Base-by-base conservation (phyloP, 2,329 filamentous ascomycete species). In the Mycosphaerelloides madeirae region DNA sequence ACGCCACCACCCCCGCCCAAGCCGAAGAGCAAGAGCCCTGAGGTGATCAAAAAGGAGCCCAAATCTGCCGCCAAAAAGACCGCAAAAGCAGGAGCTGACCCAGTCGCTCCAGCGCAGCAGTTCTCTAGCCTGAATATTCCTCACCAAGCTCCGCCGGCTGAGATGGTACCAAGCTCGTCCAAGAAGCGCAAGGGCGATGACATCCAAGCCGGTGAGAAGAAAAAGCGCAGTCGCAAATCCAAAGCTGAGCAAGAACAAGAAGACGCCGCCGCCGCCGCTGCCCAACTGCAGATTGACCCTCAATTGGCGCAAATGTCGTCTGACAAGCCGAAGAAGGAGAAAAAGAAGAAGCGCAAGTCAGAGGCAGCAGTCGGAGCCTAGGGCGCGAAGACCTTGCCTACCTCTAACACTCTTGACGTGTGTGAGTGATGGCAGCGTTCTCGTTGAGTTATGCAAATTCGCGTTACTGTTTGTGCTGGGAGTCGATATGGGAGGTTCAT, bases 61-160 rank as follows among this genome's bases (percentile, higher is more conserved):
- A 71, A 71, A 57, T 62, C 68, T 16, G 47, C 53, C 13, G 44
- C 53, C 38, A 60, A 59, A 44, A 59, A 56, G 44, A 50, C 38
- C 44, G 22, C 22, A 25, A 56, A 58, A 48, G 51, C 48, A n/a
- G 39, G 54, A n/a, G 48, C 56, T 25, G 54, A 53, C 18, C 42
- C 58, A 20, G 54, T 54, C n/a, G 45, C 54, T 11, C 52, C 54
- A 14, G 53, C 48, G n/a, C 45, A 43, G 13, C 38, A 39, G 15
- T 53, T 54, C 48, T 56, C 47, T 50, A 55, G 52, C 45, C 49
- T 56, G 14, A 46, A 51, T 15, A 50, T 51, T 18, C 33, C 55
- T 43, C n/a, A 40, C 47, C 31, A 46, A 45, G 46, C 48, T 12
- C 42, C 32, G 33, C 48, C 50, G 29, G 31, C 46, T 15, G 22